Evolutionary conservation across 768 basidiomycete genomes (phyloP).

Genomic region (Phanerochaete carnosa): DNA sequence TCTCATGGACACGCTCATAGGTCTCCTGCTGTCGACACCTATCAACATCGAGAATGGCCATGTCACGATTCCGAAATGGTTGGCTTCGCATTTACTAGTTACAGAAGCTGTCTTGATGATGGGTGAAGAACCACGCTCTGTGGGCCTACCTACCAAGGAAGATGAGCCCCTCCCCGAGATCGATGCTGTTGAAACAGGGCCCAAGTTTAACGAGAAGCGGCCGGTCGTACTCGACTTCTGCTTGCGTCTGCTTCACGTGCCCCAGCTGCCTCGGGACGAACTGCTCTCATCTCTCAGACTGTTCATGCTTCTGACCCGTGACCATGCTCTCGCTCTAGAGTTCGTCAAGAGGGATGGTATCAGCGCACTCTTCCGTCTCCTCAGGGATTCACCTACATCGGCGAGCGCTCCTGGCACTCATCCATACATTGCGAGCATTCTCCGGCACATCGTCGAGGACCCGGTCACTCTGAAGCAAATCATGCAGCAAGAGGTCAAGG

Average conservation of each 20-base stretch:
- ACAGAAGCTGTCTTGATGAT: slow-evolving; percentile 79
- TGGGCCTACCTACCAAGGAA: slow-evolving; percentile 61
- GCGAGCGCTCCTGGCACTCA: slow-evolving; percentile 55
- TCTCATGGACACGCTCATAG: slow-evolving; percentile 67
- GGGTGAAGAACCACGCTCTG: slow-evolving; percentile 66
- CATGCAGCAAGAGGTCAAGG: slow-evolving; percentile 82
- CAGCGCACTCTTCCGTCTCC: slow-evolving; percentile 57
- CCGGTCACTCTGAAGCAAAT: slow-evolving; percentile 54
- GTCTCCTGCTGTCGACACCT: slow-evolving; percentile 58
- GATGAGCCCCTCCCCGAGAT: slow-evolving; percentile 55
- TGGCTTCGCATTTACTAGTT: slow-evolving; percentile 81
- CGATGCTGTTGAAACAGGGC: slow-evolving; percentile 51
- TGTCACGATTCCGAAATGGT: slow-evolving; percentile 74
- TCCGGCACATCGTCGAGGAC: slow-evolving; percentile 93
- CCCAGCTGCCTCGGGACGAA: slow-evolving; percentile 73
- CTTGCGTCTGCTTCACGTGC: slow-evolving; percentile 61
- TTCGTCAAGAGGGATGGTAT: slow-evolving; percentile 72
- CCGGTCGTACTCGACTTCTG: slow-evolving; percentile 72
- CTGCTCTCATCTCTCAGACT: slow-evolving; percentile 78
- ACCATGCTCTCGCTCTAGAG: slow-evolving; percentile 57
- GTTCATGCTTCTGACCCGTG: slow-evolving; percentile 80
- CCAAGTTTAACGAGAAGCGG: slow-evolving; percentile 58
- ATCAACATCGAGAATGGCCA: slow-evolving; percentile 49
- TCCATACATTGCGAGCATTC: slow-evolving; percentile 79
- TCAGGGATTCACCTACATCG: slow-evolving; percentile 56